Evolutionary conservation across 2,329 filamentous ascomycete genomes (phyloP).

Genomic region (Phialocephala sp.): DNA sequence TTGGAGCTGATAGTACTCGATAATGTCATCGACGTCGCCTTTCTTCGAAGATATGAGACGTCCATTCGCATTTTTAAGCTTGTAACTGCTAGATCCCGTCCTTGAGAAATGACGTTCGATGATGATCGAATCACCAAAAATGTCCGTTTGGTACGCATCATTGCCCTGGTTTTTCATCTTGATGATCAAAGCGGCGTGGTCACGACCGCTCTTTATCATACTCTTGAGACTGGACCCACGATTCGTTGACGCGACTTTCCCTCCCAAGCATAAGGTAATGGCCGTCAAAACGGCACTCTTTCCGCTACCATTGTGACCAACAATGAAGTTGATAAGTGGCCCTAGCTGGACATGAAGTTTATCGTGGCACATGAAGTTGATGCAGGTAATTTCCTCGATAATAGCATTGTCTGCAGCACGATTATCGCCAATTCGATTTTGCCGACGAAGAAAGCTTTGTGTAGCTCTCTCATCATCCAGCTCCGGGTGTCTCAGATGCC

Average conservation of each 20-base stretch:
- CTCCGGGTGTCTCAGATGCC: conserved; percentile 61
- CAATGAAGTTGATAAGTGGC: conserved; percentile 96
- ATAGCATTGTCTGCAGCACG: conserved; percentile 82
- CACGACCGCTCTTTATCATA: conserved; percentile 87
- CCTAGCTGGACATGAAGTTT: conserved; percentile 84
- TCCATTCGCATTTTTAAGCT: conserved; percentile 76
- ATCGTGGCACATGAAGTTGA: conserved; percentile 96
- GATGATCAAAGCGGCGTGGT: conserved; percentile 77
- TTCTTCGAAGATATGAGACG: conserved; percentile 82
- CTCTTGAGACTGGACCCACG: conserved; percentile 87
- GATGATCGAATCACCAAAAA: conserved; percentile 84
- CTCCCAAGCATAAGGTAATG: conserved; percentile 91
- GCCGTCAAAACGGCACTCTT: conserved; percentile 96
- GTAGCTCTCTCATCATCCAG: conserved; percentile 68
- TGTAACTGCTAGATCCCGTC: conserved; percentile 79
- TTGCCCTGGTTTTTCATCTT: conserved; percentile 89
- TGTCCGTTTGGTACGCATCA: conserved; percentile 80
- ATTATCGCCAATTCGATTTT: conserved; percentile 66
- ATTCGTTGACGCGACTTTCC: conserved; percentile 91
- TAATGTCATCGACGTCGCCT: conserved; percentile 86
- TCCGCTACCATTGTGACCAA: conserved; percentile 95
- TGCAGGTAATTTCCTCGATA: conserved; percentile 83
- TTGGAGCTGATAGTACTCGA: conserved; percentile 90
- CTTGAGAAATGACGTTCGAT: conserved; percentile 90
- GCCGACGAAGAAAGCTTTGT: conserved; percentile 59